Evolutionary conservation across 768 basidiomycete species (phyloP).

Genomic region (Hericium coralloides): DNA sequence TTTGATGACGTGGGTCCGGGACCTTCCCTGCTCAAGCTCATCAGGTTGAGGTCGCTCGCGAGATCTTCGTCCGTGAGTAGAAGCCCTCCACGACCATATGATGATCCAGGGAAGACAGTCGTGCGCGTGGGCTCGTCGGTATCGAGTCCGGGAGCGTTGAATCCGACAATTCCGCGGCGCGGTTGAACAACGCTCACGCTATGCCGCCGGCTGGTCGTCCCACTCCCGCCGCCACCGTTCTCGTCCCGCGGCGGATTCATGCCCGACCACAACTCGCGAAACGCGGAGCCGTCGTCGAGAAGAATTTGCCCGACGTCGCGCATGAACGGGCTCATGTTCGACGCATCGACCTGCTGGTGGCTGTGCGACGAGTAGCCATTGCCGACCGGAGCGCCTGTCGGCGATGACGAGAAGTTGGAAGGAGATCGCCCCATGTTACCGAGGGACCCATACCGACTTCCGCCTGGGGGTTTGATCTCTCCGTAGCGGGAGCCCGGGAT

Average conservation of each 20-base stretch:
- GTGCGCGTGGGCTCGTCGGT: slow-evolving; percentile 30
- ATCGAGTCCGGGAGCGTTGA: slow-evolving; percentile 48
- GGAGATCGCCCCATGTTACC: slow-evolving; percentile 49
- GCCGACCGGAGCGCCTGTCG: slow-evolving; percentile 31
- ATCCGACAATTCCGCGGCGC: slow-evolving; percentile 57
- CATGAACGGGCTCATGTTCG: slow-evolving; percentile 83
- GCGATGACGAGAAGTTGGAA: slow-evolving; percentile 41
- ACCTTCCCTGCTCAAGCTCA: slow-evolving; percentile 45
- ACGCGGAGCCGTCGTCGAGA: slow-evolving; percentile 61
- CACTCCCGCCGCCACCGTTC: slow-evolving; percentile 58
- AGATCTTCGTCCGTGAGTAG: slow-evolving; percentile 76
- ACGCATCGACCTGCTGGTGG: slow-evolving; percentile 42
- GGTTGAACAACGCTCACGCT: slow-evolving; percentile 81
- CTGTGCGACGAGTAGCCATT: slow-evolving; percentile 35
- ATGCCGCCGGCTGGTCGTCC: slow-evolving; percentile 75
- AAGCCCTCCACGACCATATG: slow-evolving; percentile 41
- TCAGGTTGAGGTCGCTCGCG: slow-evolving; percentile 55
- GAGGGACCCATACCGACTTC: slow-evolving; percentile 56
- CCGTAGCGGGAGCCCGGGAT: slow-evolving; percentile 45
- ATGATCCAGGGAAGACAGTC: slow-evolving; percentile 25
- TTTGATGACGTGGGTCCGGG: slow-evolving; percentile 33
- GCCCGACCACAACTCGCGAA: slow-evolving; percentile 71
- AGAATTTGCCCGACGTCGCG: slow-evolving; percentile 75
- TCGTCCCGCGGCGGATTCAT: slow-evolving; percentile 56
- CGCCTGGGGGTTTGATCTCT: slow-evolving; percentile 53